Conservation (phyloP, 495 filamentous ascomycete species). For the Stereocaulon alpinum region DNA sequence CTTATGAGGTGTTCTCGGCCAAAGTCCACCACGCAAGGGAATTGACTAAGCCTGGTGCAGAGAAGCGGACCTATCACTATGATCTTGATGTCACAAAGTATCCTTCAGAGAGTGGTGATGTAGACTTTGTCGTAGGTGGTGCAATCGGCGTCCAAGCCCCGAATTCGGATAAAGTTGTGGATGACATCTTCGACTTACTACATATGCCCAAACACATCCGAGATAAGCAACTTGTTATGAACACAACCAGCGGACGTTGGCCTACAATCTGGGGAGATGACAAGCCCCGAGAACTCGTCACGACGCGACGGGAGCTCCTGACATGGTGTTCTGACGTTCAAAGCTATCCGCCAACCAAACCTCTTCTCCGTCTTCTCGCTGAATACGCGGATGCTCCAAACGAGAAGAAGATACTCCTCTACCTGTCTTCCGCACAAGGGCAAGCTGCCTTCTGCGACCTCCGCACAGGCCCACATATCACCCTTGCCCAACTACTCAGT, state of each 20-base stretch:
- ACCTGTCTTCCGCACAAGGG: constrained; percentile 79
- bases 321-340: constrained; percentile 95
- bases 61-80: constrained; percentile 95
- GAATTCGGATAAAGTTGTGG: constrained; percentile 66
- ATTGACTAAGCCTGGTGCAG: constrained; percentile 79
- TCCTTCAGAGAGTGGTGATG: constrained; percentile 64
- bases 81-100: constrained; percentile 96
- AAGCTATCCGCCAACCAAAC: constrained; percentile 83
- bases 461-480: constrained; percentile 77
- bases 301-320: constrained; percentile 79
- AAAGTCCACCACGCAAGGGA: constrained; percentile 73
- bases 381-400: constrained; percentile 70
- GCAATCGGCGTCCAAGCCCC: constrained; percentile 88
- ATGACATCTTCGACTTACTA: constrained; percentile 73
- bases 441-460: constrained; percentile 93
- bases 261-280: constrained; percentile 98
- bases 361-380: constrained; percentile 72
- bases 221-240: constrained; percentile 67
- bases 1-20: constrained; percentile 80
- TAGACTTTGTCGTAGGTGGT: constrained; percentile 94
- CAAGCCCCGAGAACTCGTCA: constrained; percentile 65
- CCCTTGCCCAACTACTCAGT: constrained; percentile 70
- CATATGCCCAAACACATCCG: constrained; percentile 65
- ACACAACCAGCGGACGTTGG: constrained; percentile 77
- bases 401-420: constrained; percentile 80